Evolutionary conservation across 495 filamentous ascomycete genomes (phyloP).

Genomic region (Penicillium egyptiacum): DNA sequence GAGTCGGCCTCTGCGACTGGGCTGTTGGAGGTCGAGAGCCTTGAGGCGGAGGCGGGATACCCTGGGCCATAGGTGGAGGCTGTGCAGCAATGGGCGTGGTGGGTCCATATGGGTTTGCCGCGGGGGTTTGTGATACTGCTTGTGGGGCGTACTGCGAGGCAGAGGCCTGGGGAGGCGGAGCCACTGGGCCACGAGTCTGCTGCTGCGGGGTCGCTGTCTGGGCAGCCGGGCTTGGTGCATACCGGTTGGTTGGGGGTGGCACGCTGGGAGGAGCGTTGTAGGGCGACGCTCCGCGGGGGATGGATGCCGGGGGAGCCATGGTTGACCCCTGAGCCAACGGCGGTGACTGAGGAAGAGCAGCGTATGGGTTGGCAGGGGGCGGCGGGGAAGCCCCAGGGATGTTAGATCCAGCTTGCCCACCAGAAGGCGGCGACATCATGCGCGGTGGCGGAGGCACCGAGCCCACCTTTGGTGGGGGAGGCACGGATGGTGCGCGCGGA

Average conservation of each 20-base stretch:
- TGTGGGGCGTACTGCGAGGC: conserved; percentile 63
- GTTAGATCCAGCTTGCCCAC: conserved; percentile 37
- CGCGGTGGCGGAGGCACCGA: conserved; percentile 52
- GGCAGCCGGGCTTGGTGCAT: conserved; percentile 75
- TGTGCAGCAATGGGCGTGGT: conserved; percentile 40
- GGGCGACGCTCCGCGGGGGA: conserved; percentile 77
- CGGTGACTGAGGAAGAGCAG: conserved; percentile 49
- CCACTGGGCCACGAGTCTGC: conserved; percentile 42
- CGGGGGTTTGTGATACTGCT: conserved; percentile 36
- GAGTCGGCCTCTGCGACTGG: conserved; percentile 46
- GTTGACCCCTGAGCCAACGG: conserved; percentile 23
- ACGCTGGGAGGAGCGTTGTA: conserved; percentile 81
- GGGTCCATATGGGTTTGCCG: conserved; percentile 50
- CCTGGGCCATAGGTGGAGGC: conserved; percentile 44
- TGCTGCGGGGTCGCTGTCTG: conserved; percentile 47
- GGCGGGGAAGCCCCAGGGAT: conserved; percentile 54
- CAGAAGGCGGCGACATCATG: conserved; percentile 53
- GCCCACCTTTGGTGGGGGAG: conserved; percentile 54
- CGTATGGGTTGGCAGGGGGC: conserved; percentile 69
- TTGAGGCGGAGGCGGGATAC: conserved; percentile 38
- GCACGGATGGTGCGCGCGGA: conserved; percentile 51
- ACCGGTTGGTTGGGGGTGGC: conserved; percentile 76
- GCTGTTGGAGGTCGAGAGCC: conserved; percentile 54
- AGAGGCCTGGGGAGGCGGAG: conserved; percentile 53
- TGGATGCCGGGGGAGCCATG: conserved; percentile 51